Evolutionary conservation across 805 yeast species (phyloP).

Genomic region (Cyberlindnera mrakii): DNA sequence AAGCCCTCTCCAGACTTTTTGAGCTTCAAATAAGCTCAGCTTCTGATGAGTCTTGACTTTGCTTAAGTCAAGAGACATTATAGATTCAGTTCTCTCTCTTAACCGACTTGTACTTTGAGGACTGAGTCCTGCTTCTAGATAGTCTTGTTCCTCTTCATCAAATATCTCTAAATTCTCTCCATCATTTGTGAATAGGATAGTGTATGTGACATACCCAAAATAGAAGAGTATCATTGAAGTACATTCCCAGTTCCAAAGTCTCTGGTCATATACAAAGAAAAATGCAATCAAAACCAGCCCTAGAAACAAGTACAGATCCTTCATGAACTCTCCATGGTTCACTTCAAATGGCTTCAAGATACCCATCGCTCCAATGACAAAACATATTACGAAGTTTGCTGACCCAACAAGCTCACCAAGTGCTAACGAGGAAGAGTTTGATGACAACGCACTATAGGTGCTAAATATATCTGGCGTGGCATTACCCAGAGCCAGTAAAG

Average conservation of each 20-base stretch:
- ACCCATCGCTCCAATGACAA: conserved; percentile 76
- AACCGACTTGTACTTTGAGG: not conserved
- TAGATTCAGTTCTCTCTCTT: not conserved
- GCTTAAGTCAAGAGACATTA: conserved; percentile 17
- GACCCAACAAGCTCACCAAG: conserved; percentile 91
- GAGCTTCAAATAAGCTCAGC: conserved; percentile 33
- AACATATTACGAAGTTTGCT: conserved; percentile 72
- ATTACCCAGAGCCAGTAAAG: conserved; percentile 85
- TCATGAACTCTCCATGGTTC: conserved; percentile 41
- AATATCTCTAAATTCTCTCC: conserved; percentile 16
- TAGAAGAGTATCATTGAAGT: conserved; percentile 51
- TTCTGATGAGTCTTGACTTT: conserved; percentile 19
- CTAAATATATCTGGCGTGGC: conserved; percentile 88
- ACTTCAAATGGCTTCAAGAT: conserved; percentile 61
- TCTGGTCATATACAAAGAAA: conserved; percentile 49
- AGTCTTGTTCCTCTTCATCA: conserved; percentile 2
- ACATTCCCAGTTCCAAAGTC: conserved; percentile 51
- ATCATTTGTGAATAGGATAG: conserved; percentile 37
- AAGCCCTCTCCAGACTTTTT: conserved; percentile 25
- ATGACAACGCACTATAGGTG: conserved; percentile 74
- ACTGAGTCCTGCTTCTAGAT: not conserved
- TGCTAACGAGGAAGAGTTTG: conserved; percentile 71
- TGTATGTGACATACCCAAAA: conserved; percentile 46
- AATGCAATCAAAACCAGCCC: conserved; percentile 43
- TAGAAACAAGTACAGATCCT: conserved; percentile 58